Conservation (phyloP, 2,329 filamentous ascomycete genomes). For the Lecanosticta acicola region DNA sequence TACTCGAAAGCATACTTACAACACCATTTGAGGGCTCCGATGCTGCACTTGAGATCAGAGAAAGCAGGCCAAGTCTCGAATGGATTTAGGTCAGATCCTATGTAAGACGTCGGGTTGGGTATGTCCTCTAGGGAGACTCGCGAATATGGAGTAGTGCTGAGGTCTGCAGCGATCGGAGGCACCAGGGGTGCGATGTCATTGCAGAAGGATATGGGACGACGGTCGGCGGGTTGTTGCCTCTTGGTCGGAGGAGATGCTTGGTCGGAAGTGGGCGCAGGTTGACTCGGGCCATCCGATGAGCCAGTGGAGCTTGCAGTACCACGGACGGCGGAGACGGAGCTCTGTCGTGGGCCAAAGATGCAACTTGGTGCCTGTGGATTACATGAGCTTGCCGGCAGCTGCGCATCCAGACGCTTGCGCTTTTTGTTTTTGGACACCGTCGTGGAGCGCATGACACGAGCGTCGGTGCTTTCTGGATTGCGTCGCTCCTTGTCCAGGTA, state of each 20-base stretch:
- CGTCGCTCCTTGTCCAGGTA: constrained; percentile 28
- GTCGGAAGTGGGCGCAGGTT: not conserved
- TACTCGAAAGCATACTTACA: constrained; percentile 16
- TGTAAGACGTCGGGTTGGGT: constrained; percentile 7
- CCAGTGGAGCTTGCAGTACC: not conserved
- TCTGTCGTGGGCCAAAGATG: not conserved
- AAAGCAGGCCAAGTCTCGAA: constrained; percentile 23
- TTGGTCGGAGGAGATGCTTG: not conserved
- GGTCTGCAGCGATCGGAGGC: constrained; percentile 13
- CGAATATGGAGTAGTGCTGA: constrained; percentile 15
- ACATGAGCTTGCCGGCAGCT: not conserved
- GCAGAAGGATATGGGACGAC: constrained; percentile 7
- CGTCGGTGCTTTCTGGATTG: constrained; percentile 24
- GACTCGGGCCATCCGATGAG: not conserved
- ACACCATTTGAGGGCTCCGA: constrained; percentile 27
- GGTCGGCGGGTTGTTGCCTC: not conserved
- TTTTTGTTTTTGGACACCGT: constrained; percentile 9
- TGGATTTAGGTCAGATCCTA: constrained; percentile 19
- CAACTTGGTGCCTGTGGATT: constrained; percentile 3
- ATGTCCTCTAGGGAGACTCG: constrained; percentile 13
- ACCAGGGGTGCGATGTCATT: constrained; percentile 14
- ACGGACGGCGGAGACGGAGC: not conserved
- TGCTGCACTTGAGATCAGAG: constrained; percentile 18
- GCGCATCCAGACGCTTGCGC: constrained; percentile 10
- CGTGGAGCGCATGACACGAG: constrained; percentile 15